Conservation (phyloP, 192 early-diverging fungal genomes). For the Linnemannia elongata region DNA sequence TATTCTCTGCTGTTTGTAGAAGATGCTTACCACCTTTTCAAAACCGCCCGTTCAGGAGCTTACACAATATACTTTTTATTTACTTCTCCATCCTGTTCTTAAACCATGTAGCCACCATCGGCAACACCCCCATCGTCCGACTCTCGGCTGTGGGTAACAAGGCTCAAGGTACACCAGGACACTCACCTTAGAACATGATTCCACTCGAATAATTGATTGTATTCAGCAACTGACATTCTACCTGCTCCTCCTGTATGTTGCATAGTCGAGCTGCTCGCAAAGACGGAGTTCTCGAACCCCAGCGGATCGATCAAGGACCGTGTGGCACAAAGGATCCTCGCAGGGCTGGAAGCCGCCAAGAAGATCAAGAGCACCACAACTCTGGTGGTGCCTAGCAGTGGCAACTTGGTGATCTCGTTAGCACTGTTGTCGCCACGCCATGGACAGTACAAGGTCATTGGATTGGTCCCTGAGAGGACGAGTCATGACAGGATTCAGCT, state of each 20-base stretch:
- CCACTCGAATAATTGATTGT: neutral
- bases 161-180: conserved; percentile 29
- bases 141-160: conserved; percentile 41
- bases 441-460: conserved; percentile 64
- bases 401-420: conserved; percentile 79
- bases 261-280: conserved; percentile 74
- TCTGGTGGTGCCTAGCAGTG: conserved; percentile 78
- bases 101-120: conserved; percentile 58
- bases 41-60: neutral
- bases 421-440: conserved; percentile 65
- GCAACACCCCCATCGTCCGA: conserved; percentile 73
- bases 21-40: neutral
- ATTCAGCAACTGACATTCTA: neutral
- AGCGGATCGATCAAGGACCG: conserved; percentile 81
- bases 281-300: conserved; percentile 82
- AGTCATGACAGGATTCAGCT: conserved; percentile 75
- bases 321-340: conserved; percentile 69
- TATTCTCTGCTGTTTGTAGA: neutral
- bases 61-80: neutral
- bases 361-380: conserved; percentile 49
- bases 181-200: neutral
- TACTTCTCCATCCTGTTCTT: neutral
- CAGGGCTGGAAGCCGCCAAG: conserved; percentile 48
- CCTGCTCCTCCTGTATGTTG: neutral
- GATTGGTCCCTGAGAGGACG: conserved; percentile 79